A percentile compares a stretch with the other conserved stretches of the same genome.
Evolutionary conservation across 1,284 basidiomycete species (phyloP).

Genomic region (Pholiota adiposa): DNA sequence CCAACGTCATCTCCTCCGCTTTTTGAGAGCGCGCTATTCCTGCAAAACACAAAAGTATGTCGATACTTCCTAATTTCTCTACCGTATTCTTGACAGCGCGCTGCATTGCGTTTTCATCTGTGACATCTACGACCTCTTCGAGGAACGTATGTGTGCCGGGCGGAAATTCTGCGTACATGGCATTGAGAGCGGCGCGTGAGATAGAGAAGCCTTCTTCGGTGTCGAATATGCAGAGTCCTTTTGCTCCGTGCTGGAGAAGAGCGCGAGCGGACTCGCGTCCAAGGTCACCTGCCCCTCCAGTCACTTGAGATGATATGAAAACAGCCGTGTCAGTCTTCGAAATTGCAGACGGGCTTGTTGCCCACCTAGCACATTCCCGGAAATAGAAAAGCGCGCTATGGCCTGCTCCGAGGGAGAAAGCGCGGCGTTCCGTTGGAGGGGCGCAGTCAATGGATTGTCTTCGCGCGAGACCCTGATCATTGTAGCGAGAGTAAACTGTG

Average conservation of each 20-base stretch:
- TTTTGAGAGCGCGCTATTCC: constrained; percentile 40
- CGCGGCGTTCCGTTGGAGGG: constrained; percentile 23
- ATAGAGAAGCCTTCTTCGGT: constrained; percentile 26
- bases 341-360: no score
- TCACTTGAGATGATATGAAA: constrained; percentile 28
- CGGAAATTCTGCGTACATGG: constrained; percentile 37
- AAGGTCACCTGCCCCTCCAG: constrained; percentile 44
- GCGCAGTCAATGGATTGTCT: constrained; percentile 38
- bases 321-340: no score
- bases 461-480: neutral
- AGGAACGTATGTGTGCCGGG: constrained; percentile 31
- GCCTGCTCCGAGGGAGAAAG: constrained; percentile 34
- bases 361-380: constrained; percentile 44
- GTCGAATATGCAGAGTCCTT: constrained; percentile 44
- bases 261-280: constrained; percentile 38
- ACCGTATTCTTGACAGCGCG: constrained; percentile 33
- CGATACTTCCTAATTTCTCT: constrained; percentile 34
- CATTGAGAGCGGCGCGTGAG: constrained; percentile 27
- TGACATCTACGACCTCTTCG: constrained; percentile 40
- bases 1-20: constrained; percentile 31
- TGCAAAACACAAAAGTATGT: constrained; percentile 45
- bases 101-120: constrained; percentile 33
- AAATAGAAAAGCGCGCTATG: constrained; percentile 37
- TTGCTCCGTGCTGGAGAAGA: constrained; percentile 46
- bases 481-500: neutral